Conservation (phyloP, 306 rosid genomes). For the Mucuna pruriens region DNA sequence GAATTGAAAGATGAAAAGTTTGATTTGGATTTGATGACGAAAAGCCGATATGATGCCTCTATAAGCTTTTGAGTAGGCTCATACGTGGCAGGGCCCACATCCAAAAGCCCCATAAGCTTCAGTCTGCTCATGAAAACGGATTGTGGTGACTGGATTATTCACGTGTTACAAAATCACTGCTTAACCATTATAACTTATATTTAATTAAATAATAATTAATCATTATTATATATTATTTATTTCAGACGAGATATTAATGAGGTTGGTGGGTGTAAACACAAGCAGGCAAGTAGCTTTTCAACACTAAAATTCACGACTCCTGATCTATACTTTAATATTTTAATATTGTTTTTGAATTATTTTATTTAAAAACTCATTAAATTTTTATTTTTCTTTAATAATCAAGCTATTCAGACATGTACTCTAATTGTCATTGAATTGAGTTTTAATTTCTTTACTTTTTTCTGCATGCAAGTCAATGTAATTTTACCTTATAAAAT, state of each 20-base stretch:
- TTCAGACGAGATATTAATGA: background rate
- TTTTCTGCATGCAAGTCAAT: background rate
- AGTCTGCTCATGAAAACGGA: background rate
- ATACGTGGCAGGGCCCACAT: conserved; percentile 38
- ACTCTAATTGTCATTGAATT: background rate
- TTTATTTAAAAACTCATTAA: background rate
- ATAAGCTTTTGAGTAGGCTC: conserved; percentile 34
- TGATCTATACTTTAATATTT: too few relatives aligned
- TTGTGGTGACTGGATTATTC: background rate
- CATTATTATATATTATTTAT: background rate
- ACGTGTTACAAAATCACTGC: conserved; percentile 26
- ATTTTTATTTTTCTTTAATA: background rate
- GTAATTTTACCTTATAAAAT: background rate
- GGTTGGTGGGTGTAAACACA: conserved; percentile 8
- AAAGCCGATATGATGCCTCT: conserved; percentile 14
- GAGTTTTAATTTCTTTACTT: background rate
- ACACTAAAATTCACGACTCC: background rate
- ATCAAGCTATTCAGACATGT: background rate
- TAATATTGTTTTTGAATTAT: background rate
- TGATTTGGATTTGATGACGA: background rate
- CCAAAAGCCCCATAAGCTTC: background rate
- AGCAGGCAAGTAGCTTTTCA: background rate
- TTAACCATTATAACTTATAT: background rate
- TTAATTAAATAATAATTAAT: background rate
- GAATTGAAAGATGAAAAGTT: conserved; percentile 6